These are phyloP conservation scores for Zygosaccharomyces sapae DNA, from an alignment of 1,139 yeast genomes.

Conservation along the genomic window DNA sequence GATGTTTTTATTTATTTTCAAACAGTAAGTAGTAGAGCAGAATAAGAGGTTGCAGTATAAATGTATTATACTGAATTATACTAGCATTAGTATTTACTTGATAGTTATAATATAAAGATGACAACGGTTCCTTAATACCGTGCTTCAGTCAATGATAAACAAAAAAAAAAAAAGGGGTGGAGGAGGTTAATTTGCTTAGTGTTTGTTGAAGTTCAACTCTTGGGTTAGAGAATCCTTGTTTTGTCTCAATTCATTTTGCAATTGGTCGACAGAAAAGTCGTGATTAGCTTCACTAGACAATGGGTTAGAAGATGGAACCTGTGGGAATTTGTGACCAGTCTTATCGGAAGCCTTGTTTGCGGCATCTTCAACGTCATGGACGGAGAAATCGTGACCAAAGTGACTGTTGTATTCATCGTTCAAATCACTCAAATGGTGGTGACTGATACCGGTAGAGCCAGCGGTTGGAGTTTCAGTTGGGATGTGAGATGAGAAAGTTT, in stretches of 20 bases:
- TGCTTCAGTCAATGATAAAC: neutral
- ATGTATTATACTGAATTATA: too few relatives aligned
- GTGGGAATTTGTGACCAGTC: conserved; percentile 11
- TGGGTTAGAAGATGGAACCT: conserved; percentile 23
- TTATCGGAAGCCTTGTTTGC: conserved; percentile 17
- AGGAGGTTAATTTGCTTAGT: neutral
- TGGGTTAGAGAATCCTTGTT: conserved; percentile 18
- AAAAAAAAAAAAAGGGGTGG: neutral
- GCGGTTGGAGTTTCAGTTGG: conserved; percentile 49
- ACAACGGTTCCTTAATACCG: too few relatives aligned
- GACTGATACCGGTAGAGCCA: neutral
- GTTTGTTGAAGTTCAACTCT: conserved; percentile 4
- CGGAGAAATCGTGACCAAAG: conserved; percentile 10
- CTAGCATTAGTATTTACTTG: too few relatives aligned
- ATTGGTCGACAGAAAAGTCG: conserved; percentile 25
- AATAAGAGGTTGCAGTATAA: too few relatives aligned
- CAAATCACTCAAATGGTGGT: conserved; percentile 8
- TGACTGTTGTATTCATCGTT: conserved; percentile 21
- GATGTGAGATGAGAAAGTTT: conserved; percentile 32
- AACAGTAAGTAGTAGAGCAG: too few relatives aligned
- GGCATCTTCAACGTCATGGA: neutral
- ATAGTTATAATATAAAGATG: too few relatives aligned
- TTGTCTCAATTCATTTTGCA: conserved; percentile 22
- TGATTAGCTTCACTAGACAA: conserved; percentile 16
- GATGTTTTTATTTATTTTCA: too few relatives aligned